phyloP scores from a whole-genome alignment of 208 protist genomes.

The Crithidia expoeki region DNA sequence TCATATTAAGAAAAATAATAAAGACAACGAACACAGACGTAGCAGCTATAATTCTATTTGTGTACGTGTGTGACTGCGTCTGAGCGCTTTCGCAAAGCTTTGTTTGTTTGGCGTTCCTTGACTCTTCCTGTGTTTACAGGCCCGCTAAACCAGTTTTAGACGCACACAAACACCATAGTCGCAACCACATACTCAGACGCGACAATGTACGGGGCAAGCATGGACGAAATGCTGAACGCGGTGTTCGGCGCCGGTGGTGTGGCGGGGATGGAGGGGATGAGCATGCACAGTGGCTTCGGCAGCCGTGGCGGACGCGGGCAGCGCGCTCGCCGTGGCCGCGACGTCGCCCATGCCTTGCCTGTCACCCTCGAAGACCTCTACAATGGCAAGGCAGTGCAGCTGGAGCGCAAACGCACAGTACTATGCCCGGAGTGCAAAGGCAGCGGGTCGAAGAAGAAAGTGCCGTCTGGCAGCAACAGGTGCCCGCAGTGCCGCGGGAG shows the following conservation, averaged over 20 bases:
- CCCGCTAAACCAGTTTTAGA: too few relatives aligned
- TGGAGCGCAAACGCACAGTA: constrained; percentile 44
- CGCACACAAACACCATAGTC: too few relatives aligned
- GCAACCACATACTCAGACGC: not conserved
- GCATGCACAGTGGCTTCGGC: not conserved
- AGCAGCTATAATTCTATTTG: constrained; percentile 4
- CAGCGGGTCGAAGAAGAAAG: constrained; percentile 47
- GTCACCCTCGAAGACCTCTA: constrained; percentile 84
- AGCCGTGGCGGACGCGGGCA: constrained; percentile 16
- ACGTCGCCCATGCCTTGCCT: constrained; percentile 42
- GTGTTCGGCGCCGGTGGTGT: constrained; percentile 67
- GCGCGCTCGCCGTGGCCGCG: constrained; percentile 29
- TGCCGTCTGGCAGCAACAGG: constrained; percentile 5
- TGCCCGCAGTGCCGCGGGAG: constrained; percentile 92
- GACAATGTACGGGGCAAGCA: constrained; percentile 50
- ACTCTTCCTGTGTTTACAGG: not conserved
- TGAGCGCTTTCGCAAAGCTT: not conserved
- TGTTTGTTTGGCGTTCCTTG: not conserved
- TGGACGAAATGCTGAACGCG: constrained; percentile 72
- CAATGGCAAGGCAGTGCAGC: constrained; percentile 65
- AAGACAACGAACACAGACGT: too few relatives aligned
- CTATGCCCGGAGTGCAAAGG: constrained; percentile 76
- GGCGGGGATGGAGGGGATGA: constrained; percentile 16
- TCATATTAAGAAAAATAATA: too few relatives aligned
- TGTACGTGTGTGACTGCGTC: not conserved